These are phyloP conservation scores for Camellia granthamiana DNA, from an alignment of 148 eudicot genomes.

Conservation along the genomic window DNA sequence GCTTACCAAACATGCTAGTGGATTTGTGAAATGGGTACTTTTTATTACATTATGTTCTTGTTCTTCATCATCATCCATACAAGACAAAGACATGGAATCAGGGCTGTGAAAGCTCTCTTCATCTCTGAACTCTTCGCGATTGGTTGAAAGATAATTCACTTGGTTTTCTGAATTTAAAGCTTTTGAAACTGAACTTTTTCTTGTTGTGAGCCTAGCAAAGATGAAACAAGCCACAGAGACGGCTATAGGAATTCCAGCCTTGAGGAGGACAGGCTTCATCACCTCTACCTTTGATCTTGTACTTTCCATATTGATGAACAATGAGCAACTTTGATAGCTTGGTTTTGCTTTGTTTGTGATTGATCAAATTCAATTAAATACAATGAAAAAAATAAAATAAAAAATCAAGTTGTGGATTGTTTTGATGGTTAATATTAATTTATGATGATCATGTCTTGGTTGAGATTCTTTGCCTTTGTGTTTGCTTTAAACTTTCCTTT, in stretches of 20 bases:
- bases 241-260: constrained; percentile 45
- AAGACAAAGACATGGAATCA: constrained; percentile 14
- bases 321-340: too few relatives aligned
- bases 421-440: not conserved
- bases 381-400: not conserved
- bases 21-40: not conserved
- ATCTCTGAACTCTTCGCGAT: constrained; percentile 1
- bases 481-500: constrained; percentile 34
- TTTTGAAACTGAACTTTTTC: constrained; percentile 10
- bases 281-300: constrained; percentile 37
- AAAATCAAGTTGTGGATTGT: not conserved
- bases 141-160: not conserved
- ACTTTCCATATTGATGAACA: constrained; percentile 7
- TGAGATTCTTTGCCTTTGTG: constrained; percentile 42
- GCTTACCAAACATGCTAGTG: not conserved
- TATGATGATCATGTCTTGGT: not conserved
- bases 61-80: constrained; percentile 15
- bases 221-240: constrained; percentile 46
- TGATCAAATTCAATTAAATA: not conserved
- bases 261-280: constrained; percentile 37
- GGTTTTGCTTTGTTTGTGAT: not conserved
- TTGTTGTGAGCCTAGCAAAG: constrained; percentile 21
- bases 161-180: not conserved
- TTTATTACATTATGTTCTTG: not conserved
- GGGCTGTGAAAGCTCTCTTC: constrained; percentile 26